phyloP scores from a whole-genome alignment of 1,139 yeast species.

The Yamadazyma dendronema region DNA sequence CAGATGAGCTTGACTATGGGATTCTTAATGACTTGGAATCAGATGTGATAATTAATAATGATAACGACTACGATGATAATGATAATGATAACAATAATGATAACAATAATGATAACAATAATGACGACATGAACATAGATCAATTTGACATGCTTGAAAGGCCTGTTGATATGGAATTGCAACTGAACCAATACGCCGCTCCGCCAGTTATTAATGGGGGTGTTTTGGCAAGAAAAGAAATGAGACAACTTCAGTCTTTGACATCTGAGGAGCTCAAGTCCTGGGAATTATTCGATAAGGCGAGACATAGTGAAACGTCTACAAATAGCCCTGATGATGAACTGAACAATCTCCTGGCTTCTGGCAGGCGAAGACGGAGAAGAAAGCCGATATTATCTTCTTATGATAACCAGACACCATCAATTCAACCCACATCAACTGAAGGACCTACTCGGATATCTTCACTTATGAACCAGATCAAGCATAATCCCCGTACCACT shows the following conservation, averaged over 20 bases:
- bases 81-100: slow-evolving; percentile 12
- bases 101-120: slow-evolving; percentile 14
- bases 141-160: background rate
- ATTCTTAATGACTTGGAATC: background rate
- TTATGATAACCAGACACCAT: too few relatives aligned
- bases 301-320: slow-evolving; percentile 17
- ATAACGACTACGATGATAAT: background rate
- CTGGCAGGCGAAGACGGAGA: slow-evolving; percentile 18
- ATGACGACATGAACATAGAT: slow-evolving; percentile 9
- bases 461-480: slow-evolving; percentile 27
- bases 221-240: slow-evolving; percentile 36
- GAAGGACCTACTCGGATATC: slow-evolving; percentile 20
- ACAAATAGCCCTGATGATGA: background rate
- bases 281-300: slow-evolving; percentile 41
- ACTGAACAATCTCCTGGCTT: background rate
- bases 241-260: slow-evolving; percentile 26
- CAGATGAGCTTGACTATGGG: background rate
- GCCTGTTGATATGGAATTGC: background rate
- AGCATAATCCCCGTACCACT: background rate
- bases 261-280: slow-evolving; percentile 38
- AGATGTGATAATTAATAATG: background rate
- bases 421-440: too few relatives aligned
- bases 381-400: slow-evolving; percentile 13
- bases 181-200: background rate
- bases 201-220: slow-evolving; percentile 38